phyloP scores from a whole-genome alignment of 805 yeast genomes.

The Kodamaea leandrae region DNA sequence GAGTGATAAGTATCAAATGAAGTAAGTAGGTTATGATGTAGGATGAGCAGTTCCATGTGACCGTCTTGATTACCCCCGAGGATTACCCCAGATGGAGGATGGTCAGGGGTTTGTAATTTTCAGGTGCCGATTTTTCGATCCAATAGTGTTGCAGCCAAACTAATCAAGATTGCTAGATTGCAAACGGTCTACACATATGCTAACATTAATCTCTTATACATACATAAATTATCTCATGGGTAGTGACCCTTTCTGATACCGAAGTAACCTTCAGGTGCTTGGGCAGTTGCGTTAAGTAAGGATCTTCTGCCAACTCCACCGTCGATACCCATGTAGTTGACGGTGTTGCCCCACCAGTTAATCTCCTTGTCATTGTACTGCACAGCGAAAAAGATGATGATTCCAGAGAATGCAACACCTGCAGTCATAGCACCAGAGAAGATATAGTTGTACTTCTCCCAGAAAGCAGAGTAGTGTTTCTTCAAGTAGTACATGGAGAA shows the following conservation, averaged over 20 bases:
- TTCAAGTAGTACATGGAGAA: conserved; percentile 30
- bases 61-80: too few relatives aligned
- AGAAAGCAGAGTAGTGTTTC: conserved; percentile 27
- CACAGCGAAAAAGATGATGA: conserved; percentile 38
- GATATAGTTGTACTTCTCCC: conserved; percentile 36
- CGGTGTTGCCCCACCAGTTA: conserved; percentile 32
- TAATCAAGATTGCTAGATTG: too few relatives aligned
- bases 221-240: conserved; percentile 15
- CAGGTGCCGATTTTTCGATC: too few relatives aligned
- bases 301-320: conserved; percentile 14
- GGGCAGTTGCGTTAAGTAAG: conserved; percentile 17
- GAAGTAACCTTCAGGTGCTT: conserved; percentile 35
- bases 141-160: too few relatives aligned
- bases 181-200: too few relatives aligned
- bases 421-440: conserved; percentile 32
- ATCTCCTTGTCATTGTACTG: conserved; percentile 29
- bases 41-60: too few relatives aligned
- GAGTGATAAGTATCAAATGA: too few relatives aligned
- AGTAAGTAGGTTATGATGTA: too few relatives aligned
- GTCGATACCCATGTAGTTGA: conserved; percentile 35
- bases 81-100: too few relatives aligned
- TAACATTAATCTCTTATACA: neutral
- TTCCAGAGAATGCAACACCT: conserved; percentile 35
- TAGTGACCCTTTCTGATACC: conserved; percentile 31
- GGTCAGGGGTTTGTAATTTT: too few relatives aligned